phyloP scores from a whole-genome alignment of 768 basidiomycete genomes.

The Podaxis mareebaensis region DNA sequence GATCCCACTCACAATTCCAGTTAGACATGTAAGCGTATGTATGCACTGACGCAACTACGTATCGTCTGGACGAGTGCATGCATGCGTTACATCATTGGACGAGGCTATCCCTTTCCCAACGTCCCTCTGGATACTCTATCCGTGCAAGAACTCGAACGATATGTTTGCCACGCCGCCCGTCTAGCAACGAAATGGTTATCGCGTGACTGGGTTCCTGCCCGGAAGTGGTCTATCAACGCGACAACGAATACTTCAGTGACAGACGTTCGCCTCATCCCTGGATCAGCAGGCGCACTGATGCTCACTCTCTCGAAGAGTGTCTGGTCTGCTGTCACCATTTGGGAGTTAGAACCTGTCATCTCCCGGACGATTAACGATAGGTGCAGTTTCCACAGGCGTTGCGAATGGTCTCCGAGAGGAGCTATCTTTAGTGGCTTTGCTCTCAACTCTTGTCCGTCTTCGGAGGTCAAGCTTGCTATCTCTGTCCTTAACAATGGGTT shows the following conservation, averaged over 20 bases:
- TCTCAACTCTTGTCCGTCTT: constrained; percentile 46
- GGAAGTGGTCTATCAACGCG: constrained; percentile 27
- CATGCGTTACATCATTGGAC: constrained; percentile 39
- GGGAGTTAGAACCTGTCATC: constrained; percentile 40
- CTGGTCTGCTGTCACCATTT: constrained; percentile 59
- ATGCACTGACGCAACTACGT: constrained; percentile 43
- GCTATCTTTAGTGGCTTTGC: constrained; percentile 53
- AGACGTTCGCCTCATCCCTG: constrained; percentile 55
- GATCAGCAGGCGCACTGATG: constrained; percentile 42
- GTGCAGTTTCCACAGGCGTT: constrained; percentile 36
- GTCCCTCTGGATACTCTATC: constrained; percentile 35
- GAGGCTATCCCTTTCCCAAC: constrained; percentile 53
- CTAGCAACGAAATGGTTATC: constrained; percentile 53
- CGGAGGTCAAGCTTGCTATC: constrained; percentile 51
- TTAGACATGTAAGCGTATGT: constrained; percentile 55
- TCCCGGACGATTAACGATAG: constrained; percentile 43
- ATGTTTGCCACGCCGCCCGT: constrained; percentile 42
- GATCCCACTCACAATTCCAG: background rate
- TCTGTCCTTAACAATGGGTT: constrained; percentile 49
- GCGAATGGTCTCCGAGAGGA: constrained; percentile 56
- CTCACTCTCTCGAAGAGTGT: constrained; percentile 58
- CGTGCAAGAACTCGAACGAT: constrained; percentile 43
- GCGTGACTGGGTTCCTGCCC: constrained; percentile 15
- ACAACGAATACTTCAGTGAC: constrained; percentile 46
- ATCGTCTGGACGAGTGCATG: constrained; percentile 61